Conservation (phyloP, 2,329 filamentous ascomycete species). For the Fusarium buharicum region DNA sequence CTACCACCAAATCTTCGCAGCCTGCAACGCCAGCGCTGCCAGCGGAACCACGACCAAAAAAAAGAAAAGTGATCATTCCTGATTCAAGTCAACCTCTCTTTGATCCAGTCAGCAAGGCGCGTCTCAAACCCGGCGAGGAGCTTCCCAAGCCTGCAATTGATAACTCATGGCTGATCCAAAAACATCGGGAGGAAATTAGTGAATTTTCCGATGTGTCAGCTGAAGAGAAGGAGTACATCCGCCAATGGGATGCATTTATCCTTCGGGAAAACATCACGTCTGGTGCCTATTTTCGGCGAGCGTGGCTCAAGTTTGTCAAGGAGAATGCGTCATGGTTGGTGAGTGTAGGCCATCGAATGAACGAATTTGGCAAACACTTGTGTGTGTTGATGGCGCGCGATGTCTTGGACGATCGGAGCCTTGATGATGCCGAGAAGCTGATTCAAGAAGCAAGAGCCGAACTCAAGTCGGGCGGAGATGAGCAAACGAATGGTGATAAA, state of each 20-base stretch:
- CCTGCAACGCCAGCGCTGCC: slow-evolving; percentile 7
- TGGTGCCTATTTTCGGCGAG: slow-evolving; percentile 61
- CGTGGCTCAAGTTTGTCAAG: slow-evolving; percentile 63
- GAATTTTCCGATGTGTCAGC: slow-evolving; percentile 67
- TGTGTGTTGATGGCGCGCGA: slow-evolving; percentile 62
- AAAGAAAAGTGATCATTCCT: slow-evolving; percentile 56
- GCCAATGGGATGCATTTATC: slow-evolving; percentile 67
- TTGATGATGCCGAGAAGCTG: slow-evolving; percentile 55
- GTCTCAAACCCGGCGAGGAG: slow-evolving; percentile 60
- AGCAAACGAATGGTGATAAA: slow-evolving; percentile 23
- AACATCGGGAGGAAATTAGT: slow-evolving; percentile 66
- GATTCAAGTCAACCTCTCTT: slow-evolving; percentile 64
- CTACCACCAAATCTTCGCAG: slow-evolving; percentile 27
- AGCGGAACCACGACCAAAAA: slow-evolving; percentile 23
- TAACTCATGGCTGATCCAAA: slow-evolving; percentile 66
- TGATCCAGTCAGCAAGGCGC: slow-evolving; percentile 66
- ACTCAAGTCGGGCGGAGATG: slow-evolving; percentile 18
- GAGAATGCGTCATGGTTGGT: slow-evolving; percentile 65
- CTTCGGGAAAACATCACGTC: slow-evolving; percentile 62
- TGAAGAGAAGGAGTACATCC: slow-evolving; percentile 67
- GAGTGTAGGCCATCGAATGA: slow-evolving; percentile 57
- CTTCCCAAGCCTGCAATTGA: slow-evolving; percentile 59
- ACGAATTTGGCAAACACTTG: slow-evolving; percentile 66
- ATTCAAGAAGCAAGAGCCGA: slow-evolving; percentile 57
- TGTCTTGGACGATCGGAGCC: slow-evolving; percentile 57